Conservation (phyloP, 192 early-diverging fungal species). For the Backusella macrospora region DNA sequence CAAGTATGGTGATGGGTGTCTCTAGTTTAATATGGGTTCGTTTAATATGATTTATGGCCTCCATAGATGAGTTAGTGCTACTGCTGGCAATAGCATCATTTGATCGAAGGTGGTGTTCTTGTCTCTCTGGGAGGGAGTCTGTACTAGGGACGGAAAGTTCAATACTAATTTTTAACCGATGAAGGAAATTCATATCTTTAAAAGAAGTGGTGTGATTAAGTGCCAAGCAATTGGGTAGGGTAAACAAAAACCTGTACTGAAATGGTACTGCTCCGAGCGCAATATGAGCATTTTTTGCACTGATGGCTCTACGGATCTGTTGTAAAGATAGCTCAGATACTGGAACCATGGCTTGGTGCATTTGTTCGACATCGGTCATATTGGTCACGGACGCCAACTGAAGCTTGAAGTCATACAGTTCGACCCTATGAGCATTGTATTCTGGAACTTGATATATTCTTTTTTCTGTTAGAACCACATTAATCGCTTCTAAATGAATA, state of each 20-base stretch:
- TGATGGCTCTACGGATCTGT: constrained; percentile 21
- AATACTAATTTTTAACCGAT: constrained; percentile 33
- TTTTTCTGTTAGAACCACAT: constrained; percentile 28
- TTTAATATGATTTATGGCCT: neutral
- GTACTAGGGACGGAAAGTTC: constrained; percentile 13
- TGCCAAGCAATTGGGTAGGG: constrained; percentile 33
- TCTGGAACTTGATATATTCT: constrained; percentile 36
- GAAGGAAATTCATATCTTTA: constrained; percentile 32
- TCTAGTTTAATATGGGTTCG: constrained; percentile 27
- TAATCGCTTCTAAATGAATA: constrained; percentile 29
- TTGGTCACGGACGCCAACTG: constrained; percentile 23
- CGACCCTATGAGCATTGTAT: constrained; percentile 28
- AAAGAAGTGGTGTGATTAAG: constrained; percentile 37
- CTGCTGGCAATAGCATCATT: too few species aligned
- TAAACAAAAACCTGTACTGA: constrained; percentile 36
- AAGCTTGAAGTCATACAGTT: constrained; percentile 23
- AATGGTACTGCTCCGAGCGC: constrained; percentile 14
- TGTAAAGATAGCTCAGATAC: neutral
- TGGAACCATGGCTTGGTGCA: neutral
- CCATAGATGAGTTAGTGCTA: neutral
- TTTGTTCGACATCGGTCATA: neutral
- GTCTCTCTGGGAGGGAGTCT: too few species aligned
- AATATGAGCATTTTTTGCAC: constrained; percentile 27
- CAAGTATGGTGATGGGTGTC: constrained; percentile 32
- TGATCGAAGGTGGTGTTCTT: neutral